A percentile compares a stretch with the other conserved stretches of the same genome.
Evolutionary conservation across 192 early-diverging fungal genomes (phyloP).

Genomic region (Coemansia sp.): DNA sequence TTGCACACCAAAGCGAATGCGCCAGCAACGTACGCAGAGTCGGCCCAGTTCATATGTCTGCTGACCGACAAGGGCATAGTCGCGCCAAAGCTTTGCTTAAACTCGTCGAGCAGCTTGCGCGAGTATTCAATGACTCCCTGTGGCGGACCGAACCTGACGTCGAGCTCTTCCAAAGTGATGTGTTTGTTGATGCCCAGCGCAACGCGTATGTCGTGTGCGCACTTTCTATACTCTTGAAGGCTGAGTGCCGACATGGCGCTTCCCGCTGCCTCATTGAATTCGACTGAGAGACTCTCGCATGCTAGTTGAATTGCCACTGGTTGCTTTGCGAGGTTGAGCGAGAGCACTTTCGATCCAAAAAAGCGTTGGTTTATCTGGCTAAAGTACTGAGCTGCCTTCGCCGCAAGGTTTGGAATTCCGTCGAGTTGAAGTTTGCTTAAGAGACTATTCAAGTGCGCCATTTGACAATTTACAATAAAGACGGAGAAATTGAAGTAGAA

Average conservation of each 20-base stretch:
- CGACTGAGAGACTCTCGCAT: slow-evolving; percentile 37
- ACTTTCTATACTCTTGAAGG: slow-evolving; percentile 19
- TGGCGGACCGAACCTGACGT: slow-evolving; percentile 44
- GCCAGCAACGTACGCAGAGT: slow-evolving; percentile 41
- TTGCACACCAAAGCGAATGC: slow-evolving; percentile 41
- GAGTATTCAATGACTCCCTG: slow-evolving; percentile 25
- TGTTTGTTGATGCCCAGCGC: slow-evolving; percentile 42
- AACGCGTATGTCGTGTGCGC: slow-evolving; percentile 27
- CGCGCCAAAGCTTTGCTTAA: slow-evolving; percentile 19
- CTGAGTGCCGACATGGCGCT: slow-evolving; percentile 36
- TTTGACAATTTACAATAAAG: background rate
- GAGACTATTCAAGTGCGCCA: slow-evolving; percentile 26
- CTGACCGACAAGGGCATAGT: slow-evolving; percentile 29
- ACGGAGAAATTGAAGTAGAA: background rate
- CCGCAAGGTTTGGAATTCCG: slow-evolving; percentile 28
- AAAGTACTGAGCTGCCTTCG: slow-evolving; percentile 45
- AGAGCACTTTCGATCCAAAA: slow-evolving; percentile 13
- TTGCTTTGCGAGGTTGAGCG: slow-evolving; percentile 25
- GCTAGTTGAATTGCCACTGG: slow-evolving; percentile 46
- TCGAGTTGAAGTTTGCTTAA: slow-evolving; percentile 35
- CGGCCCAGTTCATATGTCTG: slow-evolving; percentile 34
- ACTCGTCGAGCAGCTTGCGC: slow-evolving; percentile 34
- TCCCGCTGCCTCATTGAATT: slow-evolving; percentile 47
- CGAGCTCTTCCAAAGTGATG: slow-evolving; percentile 44
- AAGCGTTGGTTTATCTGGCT: slow-evolving; percentile 33